Evolutionary conservation across 805 yeast species (phyloP).

Genomic region (Saccharomyces cerevisiae): DNA sequence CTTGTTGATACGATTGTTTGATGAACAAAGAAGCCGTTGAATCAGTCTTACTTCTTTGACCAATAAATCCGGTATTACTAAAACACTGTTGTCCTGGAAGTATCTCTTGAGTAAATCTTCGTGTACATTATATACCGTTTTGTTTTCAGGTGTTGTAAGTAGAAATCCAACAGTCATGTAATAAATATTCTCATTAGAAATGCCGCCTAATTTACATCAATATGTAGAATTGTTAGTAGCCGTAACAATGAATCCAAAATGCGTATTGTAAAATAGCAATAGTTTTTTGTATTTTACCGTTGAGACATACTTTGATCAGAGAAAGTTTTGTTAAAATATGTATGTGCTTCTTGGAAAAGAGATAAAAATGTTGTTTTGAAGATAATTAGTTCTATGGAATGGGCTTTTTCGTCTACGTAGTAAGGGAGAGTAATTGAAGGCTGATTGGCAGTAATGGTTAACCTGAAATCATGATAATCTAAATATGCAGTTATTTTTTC

Average conservation of each 20-base stretch:
- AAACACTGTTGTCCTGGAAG: background rate
- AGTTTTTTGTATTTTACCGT: background rate
- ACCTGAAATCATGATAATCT: conserved; percentile 1
- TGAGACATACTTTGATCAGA: conserved; percentile 4
- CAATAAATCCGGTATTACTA: conserved; percentile 7
- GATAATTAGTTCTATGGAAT: conserved; percentile 28
- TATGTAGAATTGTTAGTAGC: background rate
- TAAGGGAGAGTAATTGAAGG: conserved; percentile 5
- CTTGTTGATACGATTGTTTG: conserved; percentile 31
- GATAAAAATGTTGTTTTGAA: conserved; percentile 25
- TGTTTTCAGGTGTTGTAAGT: conserved; percentile 33
- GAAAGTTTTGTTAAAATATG: conserved; percentile 6
- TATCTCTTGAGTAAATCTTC: conserved; percentile 16
- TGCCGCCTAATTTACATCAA: background rate
- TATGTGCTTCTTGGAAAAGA: conserved; percentile 30
- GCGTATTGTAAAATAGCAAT: background rate
- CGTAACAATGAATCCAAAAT: background rate
- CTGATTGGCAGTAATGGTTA: conserved; percentile 17
- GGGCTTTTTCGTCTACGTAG: conserved; percentile 7
- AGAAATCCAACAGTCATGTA: conserved; percentile 30
- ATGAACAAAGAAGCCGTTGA: conserved; percentile 26
- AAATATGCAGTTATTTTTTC: conserved; percentile 5
- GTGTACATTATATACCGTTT: conserved; percentile 28
- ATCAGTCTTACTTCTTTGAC: conserved; percentile 12
- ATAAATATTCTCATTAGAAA: conserved; percentile 8